Percentiles rank a stretch among this genome's conserved stretches.
Conservation (phyloP, 2,329 filamentous ascomycete genomes). For the Penicillium capsulatum region DNA sequence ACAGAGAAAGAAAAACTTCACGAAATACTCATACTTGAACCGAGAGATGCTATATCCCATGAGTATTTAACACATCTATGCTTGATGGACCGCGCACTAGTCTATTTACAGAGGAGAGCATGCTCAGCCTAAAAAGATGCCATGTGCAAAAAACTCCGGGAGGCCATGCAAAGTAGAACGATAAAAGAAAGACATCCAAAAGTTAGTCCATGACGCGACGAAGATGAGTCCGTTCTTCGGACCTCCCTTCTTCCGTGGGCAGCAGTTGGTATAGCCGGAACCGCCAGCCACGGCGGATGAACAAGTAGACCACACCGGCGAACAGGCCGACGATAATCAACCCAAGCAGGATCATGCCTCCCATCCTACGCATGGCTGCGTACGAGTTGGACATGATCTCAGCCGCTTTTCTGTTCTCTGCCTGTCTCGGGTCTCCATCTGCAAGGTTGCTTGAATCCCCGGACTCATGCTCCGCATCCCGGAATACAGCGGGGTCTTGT, state of each 20-base stretch:
- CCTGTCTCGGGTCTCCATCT: constrained; percentile 9
- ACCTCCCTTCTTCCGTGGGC: constrained; percentile 7
- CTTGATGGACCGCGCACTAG: background rate
- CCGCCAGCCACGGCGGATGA: constrained; percentile 24
- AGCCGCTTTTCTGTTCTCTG: constrained; percentile 17
- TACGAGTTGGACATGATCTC: constrained; percentile 15
- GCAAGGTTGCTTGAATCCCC: constrained; percentile 1
- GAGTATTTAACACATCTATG: too few species aligned
- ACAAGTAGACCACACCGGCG: constrained; percentile 14
- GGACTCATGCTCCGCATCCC: background rate
- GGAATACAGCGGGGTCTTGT: constrained; percentile 12
- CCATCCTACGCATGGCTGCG: constrained; percentile 16
- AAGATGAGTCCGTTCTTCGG: constrained; percentile 14
- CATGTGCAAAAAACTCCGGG: constrained; percentile 10
- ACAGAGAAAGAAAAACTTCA: too few species aligned
- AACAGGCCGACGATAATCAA: constrained; percentile 16
- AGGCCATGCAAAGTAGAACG: constrained; percentile 5
- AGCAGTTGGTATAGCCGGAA: constrained; percentile 22
- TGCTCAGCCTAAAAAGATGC: too few species aligned
- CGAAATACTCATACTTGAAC: too few species aligned
- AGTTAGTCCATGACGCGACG: constrained; percentile 3
- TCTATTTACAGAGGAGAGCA: constrained; percentile 10
- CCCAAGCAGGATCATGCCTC: constrained; percentile 18
- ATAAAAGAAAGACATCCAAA: background rate
- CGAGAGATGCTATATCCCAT: too few species aligned